Conservation (phyloP, 2,329 filamentous ascomycete genomes). For the Fusarium fujikuroi region DNA sequence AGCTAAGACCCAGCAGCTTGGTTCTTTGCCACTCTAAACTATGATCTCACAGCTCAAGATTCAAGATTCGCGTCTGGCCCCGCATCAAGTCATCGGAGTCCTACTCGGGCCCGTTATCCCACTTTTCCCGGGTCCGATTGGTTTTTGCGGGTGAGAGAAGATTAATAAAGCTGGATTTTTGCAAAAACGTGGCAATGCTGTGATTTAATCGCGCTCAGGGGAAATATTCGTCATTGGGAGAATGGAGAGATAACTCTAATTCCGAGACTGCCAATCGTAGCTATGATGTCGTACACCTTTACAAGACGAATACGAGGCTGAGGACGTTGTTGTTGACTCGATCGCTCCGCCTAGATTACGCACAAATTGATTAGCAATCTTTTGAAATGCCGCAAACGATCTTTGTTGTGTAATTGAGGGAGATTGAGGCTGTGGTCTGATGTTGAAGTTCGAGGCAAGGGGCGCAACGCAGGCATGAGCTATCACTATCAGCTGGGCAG, state of each 20-base stretch:
- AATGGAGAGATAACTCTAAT: background rate
- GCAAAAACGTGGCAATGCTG: conserved; percentile 1
- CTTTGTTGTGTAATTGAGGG: background rate
- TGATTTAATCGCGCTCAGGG: background rate
- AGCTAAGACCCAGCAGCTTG: background rate
- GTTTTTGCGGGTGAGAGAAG: background rate
- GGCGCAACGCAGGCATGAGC: background rate
- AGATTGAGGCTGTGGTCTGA: background rate
- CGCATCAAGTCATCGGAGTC: conserved; percentile 6
- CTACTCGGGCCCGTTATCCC: conserved; percentile 3
- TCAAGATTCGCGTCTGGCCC: background rate
- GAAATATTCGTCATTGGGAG: background rate
- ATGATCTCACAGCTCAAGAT: background rate
- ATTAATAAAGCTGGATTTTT: background rate
- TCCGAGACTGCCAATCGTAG: background rate
- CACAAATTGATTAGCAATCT: background rate
- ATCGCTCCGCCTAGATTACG: background rate
- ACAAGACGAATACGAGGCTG: background rate
- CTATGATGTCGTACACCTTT: background rate
- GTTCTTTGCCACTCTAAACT: background rate
- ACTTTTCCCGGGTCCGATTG: conserved; percentile 2
- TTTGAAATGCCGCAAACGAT: background rate
- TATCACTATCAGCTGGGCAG: background rate
- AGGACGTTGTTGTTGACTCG: background rate
- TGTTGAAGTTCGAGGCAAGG: background rate